Base-by-base conservation (phyloP, 1,139 yeast genomes). In the Suzukiozyma palmioleophila region DNA sequence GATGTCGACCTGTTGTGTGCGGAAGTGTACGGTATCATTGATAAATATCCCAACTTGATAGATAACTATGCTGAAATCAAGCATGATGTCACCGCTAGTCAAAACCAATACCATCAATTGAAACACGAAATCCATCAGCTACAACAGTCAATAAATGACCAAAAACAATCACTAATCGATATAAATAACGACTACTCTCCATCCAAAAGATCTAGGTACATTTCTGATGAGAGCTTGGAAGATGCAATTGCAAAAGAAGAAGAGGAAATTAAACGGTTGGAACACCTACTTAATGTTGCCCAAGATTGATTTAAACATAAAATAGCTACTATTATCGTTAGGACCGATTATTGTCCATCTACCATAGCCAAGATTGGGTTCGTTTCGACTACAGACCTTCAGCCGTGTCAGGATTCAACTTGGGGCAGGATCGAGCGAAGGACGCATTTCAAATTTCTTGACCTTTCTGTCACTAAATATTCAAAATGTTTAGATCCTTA, bases 221-320 rank as follows among this genome's bases (percentile, higher is more conserved):
- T 40, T 28, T 30, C 35, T 8, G 39, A 36, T 4, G 44, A 42
- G 12, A 45, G 43, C n/a, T 46, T 68, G 7, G 73, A 65, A 38
- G 64, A 60, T 34, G 51, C 53, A 32, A 64, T 69, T 8, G 44
- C 47, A 32, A 47, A 47, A 21, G 75, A 68, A 46, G 71, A 69
- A 48, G 50, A 50, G 30, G 70, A 62, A 41, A 66, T 69, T 10
- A 48, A 43, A 27, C 53, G 48, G 18, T 52, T 69, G 31, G 73
- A 70, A 44, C 48, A 44, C 24, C 55, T 56, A 41, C 45, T 66
- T 30, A 53, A 41, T 13, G n/a, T 28, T 13, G 31, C 31, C 7
- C 31, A 28, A 28, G 31, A 28, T 18, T 18, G 7, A 18, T 7
- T 18, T 7, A 4, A 18, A 4, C 7, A 18, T 18, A 7, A 18